phyloP scores from a whole-genome alignment of 805 yeast species.

The Millerozyma miso region DNA sequence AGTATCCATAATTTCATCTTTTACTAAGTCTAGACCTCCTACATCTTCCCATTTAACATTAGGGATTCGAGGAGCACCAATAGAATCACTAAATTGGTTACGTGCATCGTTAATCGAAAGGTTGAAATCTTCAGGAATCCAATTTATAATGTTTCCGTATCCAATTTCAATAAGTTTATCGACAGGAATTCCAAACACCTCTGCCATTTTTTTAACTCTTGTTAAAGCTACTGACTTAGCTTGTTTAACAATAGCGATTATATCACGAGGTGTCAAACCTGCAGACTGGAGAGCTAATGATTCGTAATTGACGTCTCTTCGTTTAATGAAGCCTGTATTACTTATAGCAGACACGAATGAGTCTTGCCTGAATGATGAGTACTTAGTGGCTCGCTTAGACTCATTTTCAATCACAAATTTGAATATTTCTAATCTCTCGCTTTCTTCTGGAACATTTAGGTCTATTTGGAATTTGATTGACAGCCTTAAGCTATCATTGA shows the following conservation, averaged over 20 bases:
- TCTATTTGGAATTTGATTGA: slow-evolving; percentile 72
- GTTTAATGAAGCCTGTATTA: slow-evolving; percentile 16
- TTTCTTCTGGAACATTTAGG: slow-evolving; percentile 73
- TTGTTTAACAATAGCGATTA: slow-evolving; percentile 62
- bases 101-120: slow-evolving; percentile 76
- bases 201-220: slow-evolving; percentile 37
- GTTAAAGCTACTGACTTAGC: slow-evolving; percentile 58
- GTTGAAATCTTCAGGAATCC: slow-evolving; percentile 61
- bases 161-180: slow-evolving; percentile 38
- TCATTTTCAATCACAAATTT: slow-evolving; percentile 38
- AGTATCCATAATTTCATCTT: slow-evolving; percentile 90
- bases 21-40: slow-evolving; percentile 88
- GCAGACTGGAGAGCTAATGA: slow-evolving; percentile 82
- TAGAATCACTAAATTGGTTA: slow-evolving; percentile 84
- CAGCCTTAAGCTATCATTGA: slow-evolving; percentile 64
- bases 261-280: slow-evolving; percentile 83
- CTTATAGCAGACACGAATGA: slow-evolving; percentile 1
- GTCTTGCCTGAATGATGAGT: neutral
- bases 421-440: slow-evolving; percentile 66
- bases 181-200: slow-evolving; percentile 12
- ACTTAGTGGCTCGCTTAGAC: slow-evolving; percentile 1
- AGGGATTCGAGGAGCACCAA: slow-evolving; percentile 96
- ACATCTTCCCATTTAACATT: slow-evolving; percentile 96
- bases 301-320: slow-evolving; percentile 48
- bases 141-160: slow-evolving; percentile 50